phyloP scores from a whole-genome alignment of 371 early-diverging fungal species.

The Apophysomyces elegans region DNA sequence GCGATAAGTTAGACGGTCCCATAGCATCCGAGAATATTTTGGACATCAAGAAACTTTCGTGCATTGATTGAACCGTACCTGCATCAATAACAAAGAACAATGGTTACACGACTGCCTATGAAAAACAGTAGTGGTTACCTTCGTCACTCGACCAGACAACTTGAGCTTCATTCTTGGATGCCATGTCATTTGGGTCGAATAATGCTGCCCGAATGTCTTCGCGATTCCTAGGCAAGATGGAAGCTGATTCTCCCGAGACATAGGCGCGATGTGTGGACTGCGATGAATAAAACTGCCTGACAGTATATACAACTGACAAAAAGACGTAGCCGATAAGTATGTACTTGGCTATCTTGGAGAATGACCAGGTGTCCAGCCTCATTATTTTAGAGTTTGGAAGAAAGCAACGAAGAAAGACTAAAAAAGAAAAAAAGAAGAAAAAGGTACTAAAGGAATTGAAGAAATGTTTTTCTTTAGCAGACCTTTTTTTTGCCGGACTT shows the following conservation, averaged over 20 bases:
- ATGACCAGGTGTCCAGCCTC: conserved; percentile 19
- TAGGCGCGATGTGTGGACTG: conserved; percentile 10
- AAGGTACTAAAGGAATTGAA: conserved; percentile 7
- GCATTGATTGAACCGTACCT: conserved; percentile 27
- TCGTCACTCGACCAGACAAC: background rate
- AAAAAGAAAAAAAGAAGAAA: conserved; percentile 12
- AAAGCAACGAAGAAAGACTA: conserved; percentile 10
- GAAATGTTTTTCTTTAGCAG: conserved; percentile 9
- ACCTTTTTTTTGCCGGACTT: conserved; percentile 9
- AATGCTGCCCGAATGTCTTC: conserved; percentile 16
- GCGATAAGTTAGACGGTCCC: conserved; percentile 66
- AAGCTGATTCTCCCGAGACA: conserved; percentile 3
- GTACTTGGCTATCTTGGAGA: conserved; percentile 20
- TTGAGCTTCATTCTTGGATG: background rate
- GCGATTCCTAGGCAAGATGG: conserved; percentile 1
- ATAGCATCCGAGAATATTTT: conserved; percentile 69
- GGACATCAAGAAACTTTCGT: conserved; percentile 58
- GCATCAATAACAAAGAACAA: conserved; percentile 7
- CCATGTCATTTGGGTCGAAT: background rate
- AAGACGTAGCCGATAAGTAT: conserved; percentile 25
- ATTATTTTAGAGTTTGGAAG: conserved; percentile 6
- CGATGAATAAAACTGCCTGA: conserved; percentile 20
- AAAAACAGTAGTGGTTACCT: conserved; percentile 2
- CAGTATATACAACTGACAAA: conserved; percentile 29
- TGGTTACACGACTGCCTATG: background rate